Conservation (phyloP, 1,284 basidiomycete species). For the Pseudozyma flocculosa region DNA sequence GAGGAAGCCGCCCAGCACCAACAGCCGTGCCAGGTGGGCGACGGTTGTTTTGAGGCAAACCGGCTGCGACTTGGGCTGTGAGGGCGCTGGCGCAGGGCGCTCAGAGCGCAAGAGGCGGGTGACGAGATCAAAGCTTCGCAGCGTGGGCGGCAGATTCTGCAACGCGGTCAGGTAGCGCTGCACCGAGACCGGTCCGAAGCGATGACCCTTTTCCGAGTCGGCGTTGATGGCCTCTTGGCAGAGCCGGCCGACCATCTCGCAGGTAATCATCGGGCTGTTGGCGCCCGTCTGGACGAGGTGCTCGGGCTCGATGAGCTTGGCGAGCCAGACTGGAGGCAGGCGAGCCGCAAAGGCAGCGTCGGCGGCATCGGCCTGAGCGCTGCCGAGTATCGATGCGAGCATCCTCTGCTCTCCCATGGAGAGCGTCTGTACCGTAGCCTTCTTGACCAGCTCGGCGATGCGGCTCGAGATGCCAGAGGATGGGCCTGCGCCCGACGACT, state of each 20-base stretch:
- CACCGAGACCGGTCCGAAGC: neutral
- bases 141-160: neutral
- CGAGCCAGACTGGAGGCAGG: too few relatives aligned
- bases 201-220: neutral
- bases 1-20: neutral
- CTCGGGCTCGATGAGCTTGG: too few relatives aligned
- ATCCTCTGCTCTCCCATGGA: slow-evolving; percentile 2
- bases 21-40: neutral
- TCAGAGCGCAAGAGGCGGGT: slow-evolving; percentile 2
- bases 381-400: neutral
- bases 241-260: neutral
- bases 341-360: too few relatives aligned
- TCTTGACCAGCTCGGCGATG: neutral
- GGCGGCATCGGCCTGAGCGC: too few relatives aligned
- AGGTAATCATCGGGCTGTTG: neutral
- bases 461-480: too few relatives aligned
- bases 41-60: neutral
- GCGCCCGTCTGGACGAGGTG: neutral
- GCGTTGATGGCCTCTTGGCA: neutral
- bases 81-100: neutral
- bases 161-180: neutral
- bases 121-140: slow-evolving; percentile 2
- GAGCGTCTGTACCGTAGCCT: slow-evolving; percentile 1
- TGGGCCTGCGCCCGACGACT: too few relatives aligned
- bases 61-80: neutral